A percentile compares a stretch with the other conserved stretches of the same genome.
Conservation (phyloP, 192 early-diverging fungal genomes). For the Coemansia sp. region DNA sequence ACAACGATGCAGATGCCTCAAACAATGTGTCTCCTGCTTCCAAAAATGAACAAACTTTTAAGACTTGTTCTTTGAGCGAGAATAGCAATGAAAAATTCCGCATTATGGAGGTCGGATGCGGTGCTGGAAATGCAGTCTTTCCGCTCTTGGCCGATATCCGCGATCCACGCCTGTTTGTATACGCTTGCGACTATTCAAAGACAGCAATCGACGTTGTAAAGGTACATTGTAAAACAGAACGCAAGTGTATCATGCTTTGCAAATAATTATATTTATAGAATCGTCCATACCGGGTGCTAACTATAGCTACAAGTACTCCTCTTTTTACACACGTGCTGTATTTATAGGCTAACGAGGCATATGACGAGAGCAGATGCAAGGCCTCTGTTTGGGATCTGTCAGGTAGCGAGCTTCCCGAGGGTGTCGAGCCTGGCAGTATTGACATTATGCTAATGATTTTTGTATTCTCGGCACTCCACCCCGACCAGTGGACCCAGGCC, state of each 20-base stretch:
- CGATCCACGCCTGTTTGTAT: constrained; percentile 62
- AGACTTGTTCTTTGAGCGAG: too few species aligned
- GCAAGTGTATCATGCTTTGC: not conserved
- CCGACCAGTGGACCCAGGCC: constrained; percentile 64
- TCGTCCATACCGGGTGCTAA: too few species aligned
- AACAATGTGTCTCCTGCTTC: not conserved
- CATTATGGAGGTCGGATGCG: constrained; percentile 79
- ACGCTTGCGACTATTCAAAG: constrained; percentile 72
- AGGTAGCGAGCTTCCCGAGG: constrained; percentile 51
- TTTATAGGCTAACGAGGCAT: constrained; percentile 55
- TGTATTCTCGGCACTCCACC: constrained; percentile 74
- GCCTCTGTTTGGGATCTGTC: constrained; percentile 79
- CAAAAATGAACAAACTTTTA: not conserved
- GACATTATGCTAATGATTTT: constrained; percentile 80
- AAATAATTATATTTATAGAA: too few species aligned
- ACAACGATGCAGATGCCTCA: not conserved
- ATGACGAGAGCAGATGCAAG: constrained; percentile 58
- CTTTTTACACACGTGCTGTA: too few species aligned
- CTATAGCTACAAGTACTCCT: too few species aligned
- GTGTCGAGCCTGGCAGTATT: constrained; percentile 58
- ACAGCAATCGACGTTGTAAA: constrained; percentile 73
- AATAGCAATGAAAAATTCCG: constrained; percentile 38
- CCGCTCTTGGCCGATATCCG: constrained; percentile 62
- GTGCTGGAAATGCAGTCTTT: constrained; percentile 75
- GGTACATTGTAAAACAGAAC: constrained; percentile 14